Percentiles rank a stretch among this genome's conserved stretches.
These are phyloP conservation scores for Podospora sp. DNA, from an alignment of 495 filamentous ascomycete genomes.

Conservation along the genomic window DNA sequence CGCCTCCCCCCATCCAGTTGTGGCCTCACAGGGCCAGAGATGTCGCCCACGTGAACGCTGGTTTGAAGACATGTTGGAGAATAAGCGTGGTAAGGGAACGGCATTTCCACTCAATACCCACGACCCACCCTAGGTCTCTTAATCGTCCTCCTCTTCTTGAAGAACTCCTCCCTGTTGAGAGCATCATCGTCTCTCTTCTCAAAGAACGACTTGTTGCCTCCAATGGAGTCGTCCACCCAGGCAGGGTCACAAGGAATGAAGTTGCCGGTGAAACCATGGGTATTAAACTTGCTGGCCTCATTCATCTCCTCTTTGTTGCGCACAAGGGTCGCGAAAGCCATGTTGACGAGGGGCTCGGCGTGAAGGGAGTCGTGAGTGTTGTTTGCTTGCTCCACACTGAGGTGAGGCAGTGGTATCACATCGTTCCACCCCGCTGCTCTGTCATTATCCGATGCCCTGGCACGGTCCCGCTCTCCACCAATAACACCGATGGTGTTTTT, in stretches of 20 bases:
- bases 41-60: too few relatives aligned
- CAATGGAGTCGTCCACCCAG: slow-evolving; percentile 33
- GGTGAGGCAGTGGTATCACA: slow-evolving; percentile 17
- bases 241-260: slow-evolving; percentile 29
- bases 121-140: slow-evolving; percentile 18
- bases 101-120: slow-evolving; percentile 26
- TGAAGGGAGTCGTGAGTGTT: slow-evolving; percentile 35
- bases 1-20: background rate
- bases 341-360: slow-evolving; percentile 42
- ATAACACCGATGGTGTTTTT: slow-evolving; percentile 34
- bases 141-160: slow-evolving; percentile 20
- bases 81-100: too few relatives aligned
- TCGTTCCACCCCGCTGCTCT: slow-evolving; percentile 9
- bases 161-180: background rate
- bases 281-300: slow-evolving; percentile 5
- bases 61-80: background rate
- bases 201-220: slow-evolving; percentile 41
- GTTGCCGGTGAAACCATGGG: slow-evolving; percentile 10
- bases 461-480: slow-evolving; percentile 32
- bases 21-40: too few relatives aligned
- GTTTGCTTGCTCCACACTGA: slow-evolving; percentile 38
- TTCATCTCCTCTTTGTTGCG: slow-evolving; percentile 28
- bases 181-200: slow-evolving; percentile 20
- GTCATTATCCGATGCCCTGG: background rate
- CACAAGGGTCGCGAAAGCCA: slow-evolving; percentile 41